Conservation (phyloP, 805 yeast genomes). For the Suhomyces tanzawaensis region DNA sequence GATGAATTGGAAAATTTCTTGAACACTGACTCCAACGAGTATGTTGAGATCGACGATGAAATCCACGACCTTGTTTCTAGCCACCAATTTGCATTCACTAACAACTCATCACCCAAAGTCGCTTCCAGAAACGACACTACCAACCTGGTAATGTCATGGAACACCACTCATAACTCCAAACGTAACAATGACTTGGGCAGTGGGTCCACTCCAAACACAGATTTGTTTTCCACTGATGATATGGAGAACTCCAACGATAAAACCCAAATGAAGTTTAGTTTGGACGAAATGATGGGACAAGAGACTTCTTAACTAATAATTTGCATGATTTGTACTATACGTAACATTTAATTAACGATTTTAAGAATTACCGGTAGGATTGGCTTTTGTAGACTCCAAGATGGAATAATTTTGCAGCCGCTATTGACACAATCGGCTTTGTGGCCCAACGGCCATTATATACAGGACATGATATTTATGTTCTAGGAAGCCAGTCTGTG, state of each 20-base stretch:
- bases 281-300: constrained; percentile 2
- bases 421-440: no score
- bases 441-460: no score
- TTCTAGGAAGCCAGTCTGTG: no score
- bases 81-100: constrained; percentile 8
- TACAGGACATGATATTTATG: no score
- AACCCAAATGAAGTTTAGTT: background rate
- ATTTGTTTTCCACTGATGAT: constrained; percentile 23
- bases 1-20: constrained; percentile 17
- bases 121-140: constrained; percentile 39
- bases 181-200: constrained; percentile 8
- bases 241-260: constrained; percentile 1
- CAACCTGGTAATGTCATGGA: constrained; percentile 29
- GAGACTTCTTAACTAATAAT: background rate
- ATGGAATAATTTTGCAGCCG: no score
- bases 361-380: no score
- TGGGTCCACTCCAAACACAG: constrained; percentile 28
- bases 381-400: no score
- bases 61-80: constrained; percentile 17
- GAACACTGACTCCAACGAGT: constrained; percentile 11
- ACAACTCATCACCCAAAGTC: constrained; percentile 29
- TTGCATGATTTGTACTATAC: background rate
- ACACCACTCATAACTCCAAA: constrained; percentile 4
- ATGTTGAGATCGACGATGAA: constrained; percentile 20
- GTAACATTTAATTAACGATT: background rate